Conservation (phyloP, 2,329 filamentous ascomycete genomes). For the Sphaceloma murrayae region DNA sequence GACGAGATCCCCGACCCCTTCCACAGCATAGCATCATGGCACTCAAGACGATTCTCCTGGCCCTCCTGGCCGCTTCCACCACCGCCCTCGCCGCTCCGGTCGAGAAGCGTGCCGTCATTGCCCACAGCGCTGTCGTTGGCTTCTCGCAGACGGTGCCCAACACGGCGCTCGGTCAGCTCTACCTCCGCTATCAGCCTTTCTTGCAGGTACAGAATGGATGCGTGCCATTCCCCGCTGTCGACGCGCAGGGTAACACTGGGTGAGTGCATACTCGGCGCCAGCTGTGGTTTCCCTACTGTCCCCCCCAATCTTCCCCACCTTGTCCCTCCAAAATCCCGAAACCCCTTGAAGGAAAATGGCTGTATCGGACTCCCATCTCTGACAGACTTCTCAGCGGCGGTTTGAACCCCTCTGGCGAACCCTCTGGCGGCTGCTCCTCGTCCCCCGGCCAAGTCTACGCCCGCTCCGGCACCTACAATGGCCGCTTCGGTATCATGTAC, state of each 20-base stretch:
- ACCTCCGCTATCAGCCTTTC: constrained; percentile 48
- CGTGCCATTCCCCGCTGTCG: constrained; percentile 54
- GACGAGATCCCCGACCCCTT: not conserved
- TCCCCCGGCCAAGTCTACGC: constrained; percentile 45
- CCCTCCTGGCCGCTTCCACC: constrained; percentile 16
- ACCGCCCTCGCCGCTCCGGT: constrained; percentile 20
- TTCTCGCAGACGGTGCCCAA: constrained; percentile 46
- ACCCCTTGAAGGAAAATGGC: too few relatives aligned
- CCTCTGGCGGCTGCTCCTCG: constrained; percentile 34
- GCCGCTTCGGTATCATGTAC: constrained; percentile 43
- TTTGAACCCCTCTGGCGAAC: constrained; percentile 33
- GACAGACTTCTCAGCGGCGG: constrained; percentile 32
- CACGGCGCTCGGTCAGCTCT: constrained; percentile 38
- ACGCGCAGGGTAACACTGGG: constrained; percentile 49
- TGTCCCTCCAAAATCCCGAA: not conserved
- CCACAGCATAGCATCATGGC: constrained; percentile 16
- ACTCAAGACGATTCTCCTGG: constrained; percentile 15
- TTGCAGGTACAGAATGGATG: constrained; percentile 50
- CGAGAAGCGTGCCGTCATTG: constrained; percentile 35
- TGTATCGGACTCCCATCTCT: not conserved
- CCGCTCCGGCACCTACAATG: constrained; percentile 35
- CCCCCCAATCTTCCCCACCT: not conserved
- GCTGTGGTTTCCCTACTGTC: not conserved
- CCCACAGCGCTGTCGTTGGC: constrained; percentile 41
- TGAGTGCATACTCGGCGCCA: constrained; percentile 26